Evolutionary conservation across 768 basidiomycete genomes (phyloP).

Genomic region (Calocybe gangraenosa): DNA sequence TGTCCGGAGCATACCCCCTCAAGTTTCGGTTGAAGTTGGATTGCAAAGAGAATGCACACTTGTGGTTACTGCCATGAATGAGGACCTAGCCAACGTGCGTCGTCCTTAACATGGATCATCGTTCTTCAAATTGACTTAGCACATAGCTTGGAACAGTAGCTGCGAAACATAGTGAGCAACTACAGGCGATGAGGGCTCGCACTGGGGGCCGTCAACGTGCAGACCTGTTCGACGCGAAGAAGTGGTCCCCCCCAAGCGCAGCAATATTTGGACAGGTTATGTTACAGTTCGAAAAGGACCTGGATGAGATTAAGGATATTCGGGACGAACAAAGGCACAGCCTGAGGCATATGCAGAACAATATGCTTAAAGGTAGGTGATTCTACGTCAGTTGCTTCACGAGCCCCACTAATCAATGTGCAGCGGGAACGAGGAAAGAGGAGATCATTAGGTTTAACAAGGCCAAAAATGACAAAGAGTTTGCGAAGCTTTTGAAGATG

Average conservation of each 20-base stretch:
- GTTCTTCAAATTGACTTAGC: constrained; percentile 1
- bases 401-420: background rate
- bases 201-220: constrained; percentile 34
- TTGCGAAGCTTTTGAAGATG: constrained; percentile 68
- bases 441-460: constrained; percentile 78
- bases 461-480: constrained; percentile 75
- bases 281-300: constrained; percentile 45
- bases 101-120: constrained; percentile 1
- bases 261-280: constrained; percentile 47
- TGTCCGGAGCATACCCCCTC: background rate
- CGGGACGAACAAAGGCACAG: constrained; percentile 34
- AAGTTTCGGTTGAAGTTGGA: constrained; percentile 45
- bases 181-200: constrained; percentile 31
- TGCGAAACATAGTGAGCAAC: constrained; percentile 28
- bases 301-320: constrained; percentile 42
- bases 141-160: constrained; percentile 43
- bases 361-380: constrained; percentile 60
- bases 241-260: constrained; percentile 55
- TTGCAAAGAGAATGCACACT: constrained; percentile 63
- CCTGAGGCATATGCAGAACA: constrained; percentile 57
- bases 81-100: constrained; percentile 61
- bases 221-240: constrained; percentile 43
- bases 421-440: constrained; percentile 79
- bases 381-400: background rate
- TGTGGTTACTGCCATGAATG: constrained; percentile 41